Conservation (phyloP, 768 basidiomycete species). For the Naganishia antarctica region DNA sequence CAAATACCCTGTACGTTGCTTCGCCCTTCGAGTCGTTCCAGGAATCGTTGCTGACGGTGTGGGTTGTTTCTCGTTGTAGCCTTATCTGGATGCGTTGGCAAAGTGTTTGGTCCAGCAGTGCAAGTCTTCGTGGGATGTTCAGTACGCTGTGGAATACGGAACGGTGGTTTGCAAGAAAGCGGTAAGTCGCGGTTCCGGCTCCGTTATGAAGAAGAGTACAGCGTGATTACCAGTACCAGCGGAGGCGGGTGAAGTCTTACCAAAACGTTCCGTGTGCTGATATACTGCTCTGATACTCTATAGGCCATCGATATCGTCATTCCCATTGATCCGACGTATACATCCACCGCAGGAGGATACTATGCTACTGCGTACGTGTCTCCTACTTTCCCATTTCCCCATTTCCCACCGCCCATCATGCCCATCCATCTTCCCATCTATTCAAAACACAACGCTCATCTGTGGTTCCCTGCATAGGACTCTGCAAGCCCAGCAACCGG, state of each 20-base stretch:
- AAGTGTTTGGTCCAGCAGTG: slow-evolving; percentile 15
- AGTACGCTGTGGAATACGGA: slow-evolving; percentile 26
- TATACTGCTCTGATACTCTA: not conserved
- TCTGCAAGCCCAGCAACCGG: too few species aligned
- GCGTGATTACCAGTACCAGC: too few species aligned
- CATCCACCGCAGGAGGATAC: slow-evolving; percentile 22
- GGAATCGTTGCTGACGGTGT: not conserved
- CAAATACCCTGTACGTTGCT: slow-evolving; percentile 5
- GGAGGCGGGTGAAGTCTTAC: not conserved
- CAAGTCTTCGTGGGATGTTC: slow-evolving; percentile 19
- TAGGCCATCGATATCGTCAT: slow-evolving; percentile 4
- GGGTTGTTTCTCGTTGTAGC: not conserved
- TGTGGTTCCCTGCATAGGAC: too few species aligned
- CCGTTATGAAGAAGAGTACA: too few species aligned
- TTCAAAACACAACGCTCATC: too few species aligned
- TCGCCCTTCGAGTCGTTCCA: not conserved
- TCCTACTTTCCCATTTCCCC: not conserved
- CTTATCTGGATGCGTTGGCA: slow-evolving; percentile 17
- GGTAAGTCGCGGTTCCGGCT: slow-evolving; percentile 13
- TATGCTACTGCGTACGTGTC: slow-evolving; percentile 15
- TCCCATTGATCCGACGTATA: slow-evolving; percentile 17
- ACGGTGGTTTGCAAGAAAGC: slow-evolving; percentile 21
- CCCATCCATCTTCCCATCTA: too few species aligned
- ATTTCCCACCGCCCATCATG: too few species aligned
- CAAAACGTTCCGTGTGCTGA: not conserved